Evolutionary conservation across 768 basidiomycete species (phyloP).

Genomic region (Phallus indusiatus): DNA sequence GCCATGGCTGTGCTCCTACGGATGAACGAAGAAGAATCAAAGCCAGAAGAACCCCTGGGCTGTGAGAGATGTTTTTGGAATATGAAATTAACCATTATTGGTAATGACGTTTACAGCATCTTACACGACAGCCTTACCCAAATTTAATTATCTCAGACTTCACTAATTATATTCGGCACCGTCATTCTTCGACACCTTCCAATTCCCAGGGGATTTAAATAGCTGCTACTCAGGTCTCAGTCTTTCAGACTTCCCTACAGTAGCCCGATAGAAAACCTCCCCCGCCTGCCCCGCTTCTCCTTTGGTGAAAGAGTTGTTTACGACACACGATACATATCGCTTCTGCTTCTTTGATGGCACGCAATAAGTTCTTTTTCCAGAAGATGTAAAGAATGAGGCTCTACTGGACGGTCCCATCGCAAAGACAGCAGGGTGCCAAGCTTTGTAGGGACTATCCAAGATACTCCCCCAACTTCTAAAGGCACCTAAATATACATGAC

Average conservation of each 20-base stretch:
- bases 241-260: background rate
- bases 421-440: too few relatives aligned
- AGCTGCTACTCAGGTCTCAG: background rate
- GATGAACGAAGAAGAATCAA: background rate
- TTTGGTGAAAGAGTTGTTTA: background rate
- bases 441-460: too few relatives aligned
- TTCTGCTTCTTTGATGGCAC: background rate
- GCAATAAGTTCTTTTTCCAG: background rate
- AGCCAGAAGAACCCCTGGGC: too few relatives aligned
- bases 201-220: background rate
- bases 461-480: too few relatives aligned
- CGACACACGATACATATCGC: background rate
- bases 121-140: too few relatives aligned
- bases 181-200: background rate
- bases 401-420: background rate
- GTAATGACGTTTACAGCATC: too few relatives aligned
- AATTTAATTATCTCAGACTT: too few relatives aligned
- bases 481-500: too few relatives aligned
- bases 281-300: background rate
- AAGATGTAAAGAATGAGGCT: background rate
- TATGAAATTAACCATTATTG: too few relatives aligned
- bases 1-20: background rate
- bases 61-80: too few relatives aligned
- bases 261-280: background rate
- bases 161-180: too few relatives aligned